Evolutionary conservation across 2,329 filamentous ascomycete species (phyloP), one percentile per base, ranked within the genome.

Genomic region (Daldinia eschscholtzii): DNA sequence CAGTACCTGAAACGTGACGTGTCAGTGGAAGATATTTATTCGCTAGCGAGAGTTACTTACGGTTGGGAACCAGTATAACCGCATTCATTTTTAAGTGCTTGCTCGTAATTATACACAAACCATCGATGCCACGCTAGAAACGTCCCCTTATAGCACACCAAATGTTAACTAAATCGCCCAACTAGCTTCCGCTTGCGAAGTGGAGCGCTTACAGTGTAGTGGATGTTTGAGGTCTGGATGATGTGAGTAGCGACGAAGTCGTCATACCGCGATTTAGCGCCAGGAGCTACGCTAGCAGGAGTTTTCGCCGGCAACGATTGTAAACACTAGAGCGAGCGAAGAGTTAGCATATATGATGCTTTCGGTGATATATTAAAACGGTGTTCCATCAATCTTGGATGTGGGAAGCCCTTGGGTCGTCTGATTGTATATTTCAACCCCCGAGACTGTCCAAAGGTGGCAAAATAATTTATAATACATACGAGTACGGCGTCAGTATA

Each of bases 1-100:
- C 79, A 80, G 73, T 83, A 84, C 26, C 39, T 79, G 80, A 2
- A 9, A 9, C 7, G 30, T 33, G 79, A 80, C 18, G 4, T 10
- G 39, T 68, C 52, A 57, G 60, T 20, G 20, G 13, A 23, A 28
- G 7, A 5, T 6, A 30, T 23, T 6, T 30, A 23, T 1, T 30
- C 5, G 44, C 4, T 5, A 9, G 35, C 13, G 9, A 18, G 28
- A n/a, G 57, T n/a, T 12, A 63, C 70, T 61, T 63, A 72, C 63
- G 74, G 73, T 28, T 75, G 72, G 4, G 64, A 50, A 7, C 73
- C 71, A 0, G 48, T 57, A 41, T 72, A 75, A n/a, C 73, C 72
- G 52, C 74, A 76, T 37, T 76, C 73, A 23, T 72, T 70, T 4
- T 58, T 66, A 4, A 76, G 65, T 6, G 72, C 67, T 44, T 74